A percentile compares a stretch with the other conserved stretches of the same genome.
Evolutionary conservation across 75 land plant genomes (phyloP).

Genomic region (Pseudotsuga menziesii): DNA sequence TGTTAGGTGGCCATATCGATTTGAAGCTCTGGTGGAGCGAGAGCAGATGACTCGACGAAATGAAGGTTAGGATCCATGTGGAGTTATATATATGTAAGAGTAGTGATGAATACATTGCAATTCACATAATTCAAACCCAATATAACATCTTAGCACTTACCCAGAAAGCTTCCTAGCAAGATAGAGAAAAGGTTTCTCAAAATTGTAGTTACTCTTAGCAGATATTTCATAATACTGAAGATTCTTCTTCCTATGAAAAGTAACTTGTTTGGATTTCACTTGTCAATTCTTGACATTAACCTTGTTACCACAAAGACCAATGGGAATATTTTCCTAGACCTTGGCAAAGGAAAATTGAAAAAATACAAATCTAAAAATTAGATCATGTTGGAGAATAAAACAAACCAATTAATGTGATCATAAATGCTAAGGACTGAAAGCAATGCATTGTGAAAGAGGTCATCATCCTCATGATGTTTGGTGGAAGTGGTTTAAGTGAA

Average conservation of each 20-base stretch:
- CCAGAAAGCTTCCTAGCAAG: constrained; percentile 14
- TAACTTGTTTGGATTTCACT: constrained; percentile 39
- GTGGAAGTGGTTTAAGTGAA: too few species aligned
- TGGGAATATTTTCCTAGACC: constrained; percentile 41
- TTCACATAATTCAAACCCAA: not conserved
- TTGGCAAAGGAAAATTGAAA: not conserved
- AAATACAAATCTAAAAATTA: not conserved
- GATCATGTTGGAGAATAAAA: not conserved
- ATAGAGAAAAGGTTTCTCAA: constrained; percentile 64
- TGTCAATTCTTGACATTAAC: constrained; percentile 44
- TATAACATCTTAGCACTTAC: not conserved
- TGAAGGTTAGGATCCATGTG: constrained; percentile 49
- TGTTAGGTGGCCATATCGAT: constrained; percentile 21
- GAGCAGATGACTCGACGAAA: constrained; percentile 58
- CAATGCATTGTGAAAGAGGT: not conserved
- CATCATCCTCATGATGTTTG: too few species aligned
- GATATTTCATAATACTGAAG: constrained; percentile 85
- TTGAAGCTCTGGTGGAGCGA: constrained; percentile 43
- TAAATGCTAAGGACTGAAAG: not conserved
- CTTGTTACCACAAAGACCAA: constrained; percentile 40
- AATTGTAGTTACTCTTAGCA: constrained; percentile 91
- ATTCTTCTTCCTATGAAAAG: constrained; percentile 26
- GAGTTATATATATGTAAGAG: not conserved
- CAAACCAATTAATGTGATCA: not conserved
- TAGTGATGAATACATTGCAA: not conserved